phyloP scores from a whole-genome alignment of 139 green algal species.

The Bryopsis sp. region DNA sequence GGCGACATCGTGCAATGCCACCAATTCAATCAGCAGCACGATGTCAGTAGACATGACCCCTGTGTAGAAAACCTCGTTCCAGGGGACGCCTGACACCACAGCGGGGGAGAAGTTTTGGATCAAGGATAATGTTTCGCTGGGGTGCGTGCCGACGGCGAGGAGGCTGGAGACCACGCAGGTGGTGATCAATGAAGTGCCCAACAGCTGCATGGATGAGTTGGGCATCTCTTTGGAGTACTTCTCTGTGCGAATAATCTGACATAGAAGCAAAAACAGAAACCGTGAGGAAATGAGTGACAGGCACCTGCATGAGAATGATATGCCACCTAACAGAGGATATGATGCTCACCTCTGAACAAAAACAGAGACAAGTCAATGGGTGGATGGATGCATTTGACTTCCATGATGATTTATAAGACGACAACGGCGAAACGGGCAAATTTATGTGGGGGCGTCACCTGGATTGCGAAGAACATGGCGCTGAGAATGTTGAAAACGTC shows the following conservation, averaged over 20 bases:
- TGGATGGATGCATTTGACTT: no score
- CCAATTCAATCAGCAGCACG: slow-evolving; percentile 54
- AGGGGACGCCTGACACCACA: slow-evolving; percentile 19
- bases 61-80: slow-evolving; percentile 42
- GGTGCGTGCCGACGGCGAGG: not conserved
- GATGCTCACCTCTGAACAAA: no score
- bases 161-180: not conserved
- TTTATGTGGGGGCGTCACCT: slow-evolving; percentile 5
- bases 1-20: slow-evolving; percentile 55
- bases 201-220: not conserved
- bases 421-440: no score
- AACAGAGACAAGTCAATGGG: no score
- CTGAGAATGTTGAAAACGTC: slow-evolving; percentile 2
- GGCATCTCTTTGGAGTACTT: not conserved
- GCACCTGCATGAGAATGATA: no score
- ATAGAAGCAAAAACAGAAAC: not conserved
- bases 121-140: not conserved
- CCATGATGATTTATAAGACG: no score
- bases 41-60: slow-evolving; percentile 53
- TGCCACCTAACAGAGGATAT: no score
- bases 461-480: slow-evolving; percentile 13
- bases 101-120: no score
- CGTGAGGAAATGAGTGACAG: not conserved
- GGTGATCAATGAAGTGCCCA: slow-evolving; percentile 6
- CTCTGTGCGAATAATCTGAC: slow-evolving; percentile 15